phyloP scores from a whole-genome alignment of 371 early-diverging fungal species.

The Mucor lusitanicus region DNA sequence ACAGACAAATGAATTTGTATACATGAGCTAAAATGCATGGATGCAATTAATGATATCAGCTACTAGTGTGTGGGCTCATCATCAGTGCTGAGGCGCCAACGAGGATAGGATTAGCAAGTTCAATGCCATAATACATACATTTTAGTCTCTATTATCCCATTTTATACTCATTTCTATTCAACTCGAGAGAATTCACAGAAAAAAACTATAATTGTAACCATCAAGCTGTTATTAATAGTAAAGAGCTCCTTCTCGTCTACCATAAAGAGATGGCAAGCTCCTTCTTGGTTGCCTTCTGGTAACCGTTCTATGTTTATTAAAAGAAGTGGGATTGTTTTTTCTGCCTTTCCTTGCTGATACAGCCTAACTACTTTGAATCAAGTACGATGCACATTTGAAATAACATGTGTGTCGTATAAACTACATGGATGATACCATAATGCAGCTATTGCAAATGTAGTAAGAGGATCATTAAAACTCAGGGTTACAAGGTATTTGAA shows the following conservation, averaged over 20 bases:
- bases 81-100: neutral
- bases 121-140: neutral
- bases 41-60: neutral
- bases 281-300: neutral
- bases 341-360: neutral
- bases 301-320: neutral
- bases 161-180: neutral
- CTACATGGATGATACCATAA: neutral
- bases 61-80: neutral
- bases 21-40: neutral
- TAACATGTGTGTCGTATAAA: neutral
- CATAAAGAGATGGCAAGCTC: constrained; percentile 14
- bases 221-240: constrained; percentile 11
- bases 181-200: neutral
- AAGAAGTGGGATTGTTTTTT: neutral
- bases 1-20: constrained; percentile 5
- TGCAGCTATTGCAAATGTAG: neutral
- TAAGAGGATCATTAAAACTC: neutral
- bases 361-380: neutral
- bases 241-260: constrained; percentile 12
- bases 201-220: neutral
- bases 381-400: neutral
- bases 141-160: neutral
- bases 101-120: neutral
- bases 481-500: neutral